Evolutionary conservation across 306 rosid species (phyloP).

Genomic region (Rosa chinensis): DNA sequence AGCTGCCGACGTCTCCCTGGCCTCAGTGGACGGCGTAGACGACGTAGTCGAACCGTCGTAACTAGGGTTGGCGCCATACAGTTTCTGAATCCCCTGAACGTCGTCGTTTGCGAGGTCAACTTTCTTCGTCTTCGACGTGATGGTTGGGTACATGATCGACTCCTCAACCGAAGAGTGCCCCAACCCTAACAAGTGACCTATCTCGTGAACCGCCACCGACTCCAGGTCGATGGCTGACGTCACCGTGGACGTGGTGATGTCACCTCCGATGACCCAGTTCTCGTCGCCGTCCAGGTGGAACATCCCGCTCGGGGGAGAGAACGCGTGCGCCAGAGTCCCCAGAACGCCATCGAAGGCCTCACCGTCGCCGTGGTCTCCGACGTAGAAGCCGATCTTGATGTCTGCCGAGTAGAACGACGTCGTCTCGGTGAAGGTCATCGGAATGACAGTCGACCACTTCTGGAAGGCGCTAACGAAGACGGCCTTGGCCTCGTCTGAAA

Average conservation of each 20-base stretch:
- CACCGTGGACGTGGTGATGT: constrained; percentile 37
- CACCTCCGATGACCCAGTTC: constrained; percentile 71
- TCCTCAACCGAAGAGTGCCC: constrained; percentile 78
- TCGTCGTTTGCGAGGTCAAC: constrained; percentile 63
- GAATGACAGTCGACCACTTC: constrained; percentile 69
- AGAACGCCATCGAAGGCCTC: constrained; percentile 75
- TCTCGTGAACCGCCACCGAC: constrained; percentile 91
- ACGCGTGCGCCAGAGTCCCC: constrained; percentile 89
- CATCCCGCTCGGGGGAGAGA: constrained; percentile 76
- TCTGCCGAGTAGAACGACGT: constrained; percentile 37
- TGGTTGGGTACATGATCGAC: constrained; percentile 82
- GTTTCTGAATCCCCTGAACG: constrained; percentile 56
- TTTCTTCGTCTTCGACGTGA: constrained; percentile 57
- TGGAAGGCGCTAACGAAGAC: constrained; percentile 59
- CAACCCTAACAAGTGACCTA: constrained; percentile 78
- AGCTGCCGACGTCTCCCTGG: constrained; percentile 45
- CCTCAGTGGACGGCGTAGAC: constrained; percentile 33
- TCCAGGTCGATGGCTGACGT: constrained; percentile 68
- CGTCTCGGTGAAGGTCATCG: constrained; percentile 47
- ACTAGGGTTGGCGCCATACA: constrained; percentile 71
- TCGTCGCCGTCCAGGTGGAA: constrained; percentile 68
- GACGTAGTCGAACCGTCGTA: constrained; percentile 23
- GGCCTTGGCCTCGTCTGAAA: constrained; percentile 33
- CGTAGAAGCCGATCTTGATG: constrained; percentile 56
- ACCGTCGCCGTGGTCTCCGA: constrained; percentile 86